These are phyloP conservation scores for Fraxinus angustifolia DNA, from an alignment of 305 asterid genomes.

Conservation along the genomic window DNA sequence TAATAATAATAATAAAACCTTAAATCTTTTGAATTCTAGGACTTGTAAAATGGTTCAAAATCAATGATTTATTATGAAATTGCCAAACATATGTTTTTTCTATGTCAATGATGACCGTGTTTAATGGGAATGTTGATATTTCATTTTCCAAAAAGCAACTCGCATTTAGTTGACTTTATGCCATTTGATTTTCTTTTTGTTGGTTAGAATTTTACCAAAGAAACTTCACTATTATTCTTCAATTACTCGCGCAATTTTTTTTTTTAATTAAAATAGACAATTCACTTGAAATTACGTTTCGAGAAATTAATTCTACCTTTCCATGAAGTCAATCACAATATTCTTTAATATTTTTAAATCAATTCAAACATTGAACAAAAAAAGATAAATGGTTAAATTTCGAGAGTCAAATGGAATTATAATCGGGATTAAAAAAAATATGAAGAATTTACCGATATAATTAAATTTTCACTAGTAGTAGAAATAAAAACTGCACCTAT, in stretches of 20 bases:
- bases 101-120: neutral
- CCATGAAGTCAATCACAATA: neutral
- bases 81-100: neutral
- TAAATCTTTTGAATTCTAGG: neutral
- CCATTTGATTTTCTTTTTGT: neutral
- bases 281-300: neutral
- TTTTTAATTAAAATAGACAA: neutral
- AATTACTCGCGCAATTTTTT: neutral
- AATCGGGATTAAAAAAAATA: no score
- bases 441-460: no score
- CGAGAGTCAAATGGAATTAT: neutral
- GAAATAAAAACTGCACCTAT: neutral
- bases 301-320: neutral
- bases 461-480: no score
- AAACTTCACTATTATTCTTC: neutral
- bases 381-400: neutral
- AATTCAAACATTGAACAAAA: neutral
- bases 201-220: neutral
- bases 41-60: neutral
- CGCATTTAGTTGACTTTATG: neutral
- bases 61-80: neutral
- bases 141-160: neutral
- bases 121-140: neutral
- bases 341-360: neutral
- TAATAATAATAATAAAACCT: no score